Evolutionary conservation across 495 filamentous ascomycete species (phyloP).

Genomic region (Aspergillus sclerotioniger): DNA sequence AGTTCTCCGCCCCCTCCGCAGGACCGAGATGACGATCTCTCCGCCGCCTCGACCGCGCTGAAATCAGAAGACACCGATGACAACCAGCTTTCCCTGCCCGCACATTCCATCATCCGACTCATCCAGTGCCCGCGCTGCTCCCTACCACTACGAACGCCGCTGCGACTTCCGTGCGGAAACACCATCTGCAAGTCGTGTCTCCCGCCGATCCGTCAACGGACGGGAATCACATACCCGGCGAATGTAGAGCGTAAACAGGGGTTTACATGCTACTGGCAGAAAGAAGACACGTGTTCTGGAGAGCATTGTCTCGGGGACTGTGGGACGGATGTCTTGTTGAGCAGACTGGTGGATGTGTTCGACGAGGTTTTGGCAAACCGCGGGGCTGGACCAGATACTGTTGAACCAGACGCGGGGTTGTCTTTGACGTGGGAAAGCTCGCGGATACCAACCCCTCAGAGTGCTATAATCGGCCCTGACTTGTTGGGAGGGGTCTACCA

Average conservation of each 20-base stretch:
- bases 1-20: constrained; percentile 12
- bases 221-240: constrained; percentile 72
- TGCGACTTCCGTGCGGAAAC: constrained; percentile 81
- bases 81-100: constrained; percentile 2
- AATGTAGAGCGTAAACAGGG: constrained; percentile 60
- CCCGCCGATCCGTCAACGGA: constrained; percentile 58
- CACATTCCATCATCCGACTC: constrained; percentile 58
- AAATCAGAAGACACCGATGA: not conserved
- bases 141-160: constrained; percentile 60
- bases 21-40: constrained; percentile 4
- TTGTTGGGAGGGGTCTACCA: constrained; percentile 32
- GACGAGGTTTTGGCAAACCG: constrained; percentile 36
- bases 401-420: constrained; percentile 24
- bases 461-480: constrained; percentile 15
- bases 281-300: constrained; percentile 48
- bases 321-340: constrained; percentile 69
- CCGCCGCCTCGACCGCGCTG: not conserved
- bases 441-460: constrained; percentile 27
- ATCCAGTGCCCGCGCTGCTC: constrained; percentile 77
- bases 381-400: constrained; percentile 15
- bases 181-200: constrained; percentile 74
- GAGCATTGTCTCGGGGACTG: constrained; percentile 79
- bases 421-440: constrained; percentile 41
- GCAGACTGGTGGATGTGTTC: constrained; percentile 59
- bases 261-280: constrained; percentile 67